Percentiles rank a stretch among this genome's conserved stretches.
Conservation (phyloP, 768 basidiomycete species). For the Sarcomyxa edulis region DNA sequence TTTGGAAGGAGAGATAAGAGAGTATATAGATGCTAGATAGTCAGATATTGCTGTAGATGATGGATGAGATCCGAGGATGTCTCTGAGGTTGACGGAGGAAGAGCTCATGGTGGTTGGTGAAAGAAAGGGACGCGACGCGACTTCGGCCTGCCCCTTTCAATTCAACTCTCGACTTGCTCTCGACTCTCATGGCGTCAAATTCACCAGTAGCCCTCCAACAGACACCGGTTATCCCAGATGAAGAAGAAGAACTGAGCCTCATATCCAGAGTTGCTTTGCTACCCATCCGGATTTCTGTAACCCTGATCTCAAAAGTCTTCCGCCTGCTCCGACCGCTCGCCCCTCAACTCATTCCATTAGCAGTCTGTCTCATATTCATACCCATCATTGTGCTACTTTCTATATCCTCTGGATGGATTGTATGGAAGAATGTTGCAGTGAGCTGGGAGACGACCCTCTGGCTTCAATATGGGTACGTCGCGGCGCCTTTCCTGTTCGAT, state of each 20-base stretch:
- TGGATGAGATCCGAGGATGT: slow-evolving; percentile 50
- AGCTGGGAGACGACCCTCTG: slow-evolving; percentile 66
- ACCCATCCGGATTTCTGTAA: slow-evolving; percentile 12
- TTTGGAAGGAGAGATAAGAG: slow-evolving; percentile 16
- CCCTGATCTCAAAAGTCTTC: slow-evolving; percentile 18
- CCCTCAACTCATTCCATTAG: slow-evolving; percentile 60
- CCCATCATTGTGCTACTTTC: slow-evolving; percentile 62
- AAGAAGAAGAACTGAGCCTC: no score
- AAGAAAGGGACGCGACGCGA: no score
- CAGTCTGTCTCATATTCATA: slow-evolving; percentile 55
- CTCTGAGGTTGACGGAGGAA: slow-evolving; percentile 10
- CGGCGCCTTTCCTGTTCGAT: not conserved
- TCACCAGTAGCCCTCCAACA: no score
- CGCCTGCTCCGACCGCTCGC: slow-evolving; percentile 44
- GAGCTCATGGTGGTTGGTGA: slow-evolving; percentile 5
- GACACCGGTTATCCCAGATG: no score
- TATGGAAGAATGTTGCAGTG: slow-evolving; percentile 68
- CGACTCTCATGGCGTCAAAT: no score
- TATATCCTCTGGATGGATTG: slow-evolving; percentile 61
- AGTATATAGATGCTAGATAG: slow-evolving; percentile 35
- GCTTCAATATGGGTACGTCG: slow-evolving; percentile 75
- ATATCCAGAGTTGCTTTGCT: no score
- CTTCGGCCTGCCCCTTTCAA: no score
- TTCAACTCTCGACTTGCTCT: no score
- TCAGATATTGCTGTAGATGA: slow-evolving; percentile 36